Evolutionary conservation across 768 basidiomycete genomes (phyloP).

Genomic region (Lentinula sp.): DNA sequence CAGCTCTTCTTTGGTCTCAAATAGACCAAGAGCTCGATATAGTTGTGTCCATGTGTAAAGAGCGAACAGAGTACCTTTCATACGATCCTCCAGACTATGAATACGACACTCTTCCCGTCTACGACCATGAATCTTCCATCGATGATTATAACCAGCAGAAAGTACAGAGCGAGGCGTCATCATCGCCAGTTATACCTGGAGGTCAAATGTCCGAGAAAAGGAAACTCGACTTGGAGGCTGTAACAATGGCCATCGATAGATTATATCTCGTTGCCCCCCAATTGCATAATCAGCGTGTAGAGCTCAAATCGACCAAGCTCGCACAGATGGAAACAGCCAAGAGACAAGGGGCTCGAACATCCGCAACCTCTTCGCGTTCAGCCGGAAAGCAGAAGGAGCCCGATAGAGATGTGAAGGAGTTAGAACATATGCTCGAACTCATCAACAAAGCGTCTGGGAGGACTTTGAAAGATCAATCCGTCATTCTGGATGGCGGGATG

Average conservation of each 20-base stretch:
- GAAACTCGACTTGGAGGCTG: slow-evolving; percentile 76
- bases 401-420: slow-evolving; percentile 40
- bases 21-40: slow-evolving; percentile 72
- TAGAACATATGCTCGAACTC: slow-evolving; percentile 68
- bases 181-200: slow-evolving; percentile 20
- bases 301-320: slow-evolving; percentile 66
- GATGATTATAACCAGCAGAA: slow-evolving; percentile 23
- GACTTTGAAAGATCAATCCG: slow-evolving; percentile 64
- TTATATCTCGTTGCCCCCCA: slow-evolving; percentile 84
- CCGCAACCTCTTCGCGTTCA: slow-evolving; percentile 12
- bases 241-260: slow-evolving; percentile 86
- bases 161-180: slow-evolving; percentile 17
- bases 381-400: slow-evolving; percentile 38
- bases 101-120: slow-evolving; percentile 46
- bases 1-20: slow-evolving; percentile 64
- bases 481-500: slow-evolving; percentile 58
- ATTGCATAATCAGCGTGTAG: slow-evolving; percentile 88
- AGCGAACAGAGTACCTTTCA: slow-evolving; percentile 45
- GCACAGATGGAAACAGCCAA: slow-evolving; percentile 71
- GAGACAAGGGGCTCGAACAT: slow-evolving; percentile 25
- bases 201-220: slow-evolving; percentile 64
- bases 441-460: slow-evolving; percentile 67
- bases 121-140: slow-evolving; percentile 35
- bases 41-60: slow-evolving; percentile 60
- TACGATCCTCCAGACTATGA: slow-evolving; percentile 34